Conservation (phyloP, 1,139 yeast species). For the Blastobotrys buckinghamii region DNA sequence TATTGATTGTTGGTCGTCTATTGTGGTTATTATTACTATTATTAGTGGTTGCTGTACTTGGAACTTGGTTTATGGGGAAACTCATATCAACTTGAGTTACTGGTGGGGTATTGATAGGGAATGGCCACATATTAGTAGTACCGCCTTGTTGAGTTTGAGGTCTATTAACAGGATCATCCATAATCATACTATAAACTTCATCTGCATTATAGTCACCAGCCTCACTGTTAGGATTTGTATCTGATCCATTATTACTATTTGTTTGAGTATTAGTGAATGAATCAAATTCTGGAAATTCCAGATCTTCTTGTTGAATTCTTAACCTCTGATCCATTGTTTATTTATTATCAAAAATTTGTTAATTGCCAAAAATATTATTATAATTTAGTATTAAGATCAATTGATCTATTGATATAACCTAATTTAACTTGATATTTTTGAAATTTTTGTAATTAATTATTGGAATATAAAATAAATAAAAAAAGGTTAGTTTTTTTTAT, state of each 20-base stretch:
- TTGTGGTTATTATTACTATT: not conserved
- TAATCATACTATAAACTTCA: not conserved
- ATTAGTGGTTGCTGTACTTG: not conserved
- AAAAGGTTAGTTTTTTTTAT: too few species aligned
- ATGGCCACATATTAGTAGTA: not conserved
- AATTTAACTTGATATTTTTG: too few species aligned
- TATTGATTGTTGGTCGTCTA: not conserved
- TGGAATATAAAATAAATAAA: too few species aligned
- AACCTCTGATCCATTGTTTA: constrained; percentile 11
- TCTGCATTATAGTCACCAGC: not conserved
- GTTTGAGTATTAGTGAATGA: not conserved
- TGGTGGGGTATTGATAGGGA: constrained; percentile 6
- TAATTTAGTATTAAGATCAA: too few species aligned
- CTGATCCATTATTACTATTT: not conserved
- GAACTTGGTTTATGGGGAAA: not conserved
- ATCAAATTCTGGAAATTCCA: constrained; percentile 13
- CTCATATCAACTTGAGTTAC: not conserved
- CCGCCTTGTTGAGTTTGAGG: not conserved
- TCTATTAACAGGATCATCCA: not conserved
- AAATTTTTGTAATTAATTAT: too few species aligned
- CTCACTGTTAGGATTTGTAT: not conserved
- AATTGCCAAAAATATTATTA: not conserved
- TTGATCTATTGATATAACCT: too few species aligned
- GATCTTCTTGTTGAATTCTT: constrained; percentile 13
- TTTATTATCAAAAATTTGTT: too few species aligned